Conservation (phyloP, 2,329 filamentous ascomycete species). For the Fragosphaeria purpurea region DNA sequence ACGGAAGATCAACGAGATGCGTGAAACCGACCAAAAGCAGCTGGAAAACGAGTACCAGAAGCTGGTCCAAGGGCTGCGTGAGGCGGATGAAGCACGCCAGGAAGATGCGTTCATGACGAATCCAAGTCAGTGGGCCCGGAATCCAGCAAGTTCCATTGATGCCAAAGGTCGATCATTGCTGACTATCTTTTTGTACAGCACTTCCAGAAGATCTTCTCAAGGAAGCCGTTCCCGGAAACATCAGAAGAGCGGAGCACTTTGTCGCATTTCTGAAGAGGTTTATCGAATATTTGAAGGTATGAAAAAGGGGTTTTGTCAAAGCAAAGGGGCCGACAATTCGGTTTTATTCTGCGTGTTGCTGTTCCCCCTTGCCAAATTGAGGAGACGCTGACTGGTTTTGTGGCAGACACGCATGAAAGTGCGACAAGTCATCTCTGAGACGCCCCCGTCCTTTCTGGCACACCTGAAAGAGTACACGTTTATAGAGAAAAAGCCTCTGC, state of each 20-base stretch:
- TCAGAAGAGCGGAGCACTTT: slow-evolving; percentile 91
- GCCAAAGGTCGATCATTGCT: neutral
- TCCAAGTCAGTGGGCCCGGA: slow-evolving; percentile 38
- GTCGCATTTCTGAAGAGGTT: slow-evolving; percentile 90
- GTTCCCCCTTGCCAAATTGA: too few species aligned
- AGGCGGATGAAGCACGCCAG: slow-evolving; percentile 78
- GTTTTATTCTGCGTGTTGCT: too few species aligned
- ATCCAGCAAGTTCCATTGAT: too few species aligned
- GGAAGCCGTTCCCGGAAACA: slow-evolving; percentile 94
- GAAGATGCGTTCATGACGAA: slow-evolving; percentile 98
- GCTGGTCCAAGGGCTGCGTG: slow-evolving; percentile 80
- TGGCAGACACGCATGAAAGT: slow-evolving; percentile 94
- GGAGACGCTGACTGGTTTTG: too few species aligned
- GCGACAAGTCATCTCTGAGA: slow-evolving; percentile 93
- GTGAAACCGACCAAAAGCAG: slow-evolving; percentile 88
- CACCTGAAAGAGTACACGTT: slow-evolving; percentile 94
- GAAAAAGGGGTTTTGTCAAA: neutral
- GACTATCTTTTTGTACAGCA: slow-evolving; percentile 30
- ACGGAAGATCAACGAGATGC: slow-evolving; percentile 85
- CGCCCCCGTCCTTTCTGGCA: slow-evolving; percentile 82
- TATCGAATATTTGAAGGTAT: slow-evolving; percentile 83
- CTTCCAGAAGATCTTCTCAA: slow-evolving; percentile 88
- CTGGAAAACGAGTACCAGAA: slow-evolving; percentile 93
- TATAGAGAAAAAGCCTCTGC: slow-evolving; percentile 89
- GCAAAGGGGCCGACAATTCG: too few species aligned